Evolutionary conservation across 2,329 filamentous ascomycete genomes (phyloP).

Genomic region (Dactylonectria estremocensis): DNA sequence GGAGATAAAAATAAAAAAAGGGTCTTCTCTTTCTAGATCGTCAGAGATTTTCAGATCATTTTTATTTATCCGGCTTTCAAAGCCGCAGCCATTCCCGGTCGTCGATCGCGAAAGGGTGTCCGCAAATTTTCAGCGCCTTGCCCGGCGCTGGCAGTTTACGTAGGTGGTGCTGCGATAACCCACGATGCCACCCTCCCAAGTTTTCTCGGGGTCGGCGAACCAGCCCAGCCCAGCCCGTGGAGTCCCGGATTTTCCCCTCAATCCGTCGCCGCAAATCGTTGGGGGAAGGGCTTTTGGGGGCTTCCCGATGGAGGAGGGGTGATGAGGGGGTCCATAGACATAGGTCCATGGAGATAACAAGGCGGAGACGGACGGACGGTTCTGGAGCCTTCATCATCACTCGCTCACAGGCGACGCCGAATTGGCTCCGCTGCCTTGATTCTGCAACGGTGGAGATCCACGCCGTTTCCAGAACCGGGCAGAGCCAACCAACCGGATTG

Average conservation of each 20-base stretch:
- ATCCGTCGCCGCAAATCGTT: constrained; percentile 5
- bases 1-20: background rate
- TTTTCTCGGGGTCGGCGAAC: constrained; percentile 29
- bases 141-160: background rate
- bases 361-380: no score
- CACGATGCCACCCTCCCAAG: background rate
- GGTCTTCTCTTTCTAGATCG: background rate
- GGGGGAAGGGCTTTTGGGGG: constrained; percentile 2
- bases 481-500: background rate
- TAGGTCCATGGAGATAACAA: background rate
- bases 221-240: constrained; percentile 6
- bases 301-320: background rate
- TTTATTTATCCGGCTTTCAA: background rate
- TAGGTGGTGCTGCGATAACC: background rate
- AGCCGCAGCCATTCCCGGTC: background rate
- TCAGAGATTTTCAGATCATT: background rate
- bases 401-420: constrained; percentile 19
- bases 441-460: constrained; percentile 7
- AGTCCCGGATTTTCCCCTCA: constrained; percentile 23
- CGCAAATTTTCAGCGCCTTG: constrained; percentile 4
- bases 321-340: background rate
- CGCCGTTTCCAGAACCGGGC: background rate
- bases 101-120: background rate
- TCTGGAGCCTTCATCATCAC: background rate
- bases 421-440: constrained; percentile 12